phyloP scores from a whole-genome alignment of 2,329 filamentous ascomycete genomes.

The Clonostachys rosea region DNA sequence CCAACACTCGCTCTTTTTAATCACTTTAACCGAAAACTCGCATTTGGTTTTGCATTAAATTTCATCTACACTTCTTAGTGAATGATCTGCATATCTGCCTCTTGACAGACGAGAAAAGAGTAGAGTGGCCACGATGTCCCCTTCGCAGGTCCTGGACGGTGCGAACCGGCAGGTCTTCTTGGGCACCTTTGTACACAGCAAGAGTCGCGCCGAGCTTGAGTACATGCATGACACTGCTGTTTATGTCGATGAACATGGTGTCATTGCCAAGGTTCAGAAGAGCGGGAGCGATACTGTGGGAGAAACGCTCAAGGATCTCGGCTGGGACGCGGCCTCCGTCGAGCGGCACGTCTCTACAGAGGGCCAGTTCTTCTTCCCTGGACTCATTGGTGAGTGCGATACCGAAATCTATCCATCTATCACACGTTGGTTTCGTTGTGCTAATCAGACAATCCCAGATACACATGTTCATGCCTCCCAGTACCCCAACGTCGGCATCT shows the following conservation, averaged over 20 bases:
- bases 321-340: conserved; percentile 36
- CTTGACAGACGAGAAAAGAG: not conserved
- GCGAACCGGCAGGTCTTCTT: conserved; percentile 39
- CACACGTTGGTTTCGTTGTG: not conserved
- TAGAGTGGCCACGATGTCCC: conserved; percentile 2
- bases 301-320: conserved; percentile 31
- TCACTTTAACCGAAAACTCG: no score
- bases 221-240: conserved; percentile 46
- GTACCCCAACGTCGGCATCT: conserved; percentile 91
- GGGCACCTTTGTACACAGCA: conserved; percentile 52
- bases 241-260: conserved; percentile 43
- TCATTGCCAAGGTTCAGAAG: conserved; percentile 42
- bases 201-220: conserved; percentile 38
- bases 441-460: conserved; percentile 47
- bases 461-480: conserved; percentile 95
- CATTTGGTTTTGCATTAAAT: no score
- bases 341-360: conserved; percentile 27
- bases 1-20: no score
- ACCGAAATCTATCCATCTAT: not conserved
- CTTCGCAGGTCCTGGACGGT: conserved; percentile 4
- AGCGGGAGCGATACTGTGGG: conserved; percentile 19
- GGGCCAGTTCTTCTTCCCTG: conserved; percentile 76
- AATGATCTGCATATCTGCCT: not conserved
- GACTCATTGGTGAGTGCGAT: conserved; percentile 62
- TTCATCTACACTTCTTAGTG: no score